phyloP scores from a whole-genome alignment of 2,329 filamentous ascomycete species.

The Coccinonectria pachysandricola region DNA sequence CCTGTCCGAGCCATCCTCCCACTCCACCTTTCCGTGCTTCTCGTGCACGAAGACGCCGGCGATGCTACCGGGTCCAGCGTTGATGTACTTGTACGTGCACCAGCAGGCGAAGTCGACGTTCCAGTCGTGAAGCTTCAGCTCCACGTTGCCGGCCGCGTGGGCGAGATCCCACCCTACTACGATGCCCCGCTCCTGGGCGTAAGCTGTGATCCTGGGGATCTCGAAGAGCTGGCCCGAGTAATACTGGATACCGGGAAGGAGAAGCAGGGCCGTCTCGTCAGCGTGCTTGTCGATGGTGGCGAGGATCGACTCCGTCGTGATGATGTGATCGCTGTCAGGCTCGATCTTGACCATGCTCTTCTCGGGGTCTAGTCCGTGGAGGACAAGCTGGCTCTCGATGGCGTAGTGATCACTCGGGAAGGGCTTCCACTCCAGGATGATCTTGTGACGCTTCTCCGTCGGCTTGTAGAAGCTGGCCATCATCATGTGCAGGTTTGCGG shows the following conservation, averaged over 20 bases:
- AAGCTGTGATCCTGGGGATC: conserved; percentile 65
- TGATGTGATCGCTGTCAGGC: conserved; percentile 47
- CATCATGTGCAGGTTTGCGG: conserved; percentile 68
- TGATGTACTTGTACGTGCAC: conserved; percentile 95
- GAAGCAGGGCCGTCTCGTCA: conserved; percentile 59
- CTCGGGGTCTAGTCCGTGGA: conserved; percentile 56
- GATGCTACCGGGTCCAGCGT: conserved; percentile 73
- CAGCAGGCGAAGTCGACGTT: conserved; percentile 83
- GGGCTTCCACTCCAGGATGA: conserved; percentile 81
- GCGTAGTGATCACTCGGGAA: conserved; percentile 86
- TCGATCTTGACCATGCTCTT: conserved; percentile 66
- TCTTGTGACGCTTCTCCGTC: conserved; percentile 55
- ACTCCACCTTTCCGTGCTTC: conserved; percentile 50
- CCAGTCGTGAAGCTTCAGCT: conserved; percentile 74
- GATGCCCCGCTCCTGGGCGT: conserved; percentile 63
- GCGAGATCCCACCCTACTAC: conserved; percentile 81
- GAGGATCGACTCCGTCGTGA: conserved; percentile 63
- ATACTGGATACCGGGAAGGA: conserved; percentile 83
- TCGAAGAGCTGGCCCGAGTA: conserved; percentile 87
- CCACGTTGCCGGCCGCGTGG: conserved; percentile 77
- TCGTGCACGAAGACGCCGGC: conserved; percentile 75
- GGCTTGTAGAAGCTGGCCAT: conserved; percentile 79
- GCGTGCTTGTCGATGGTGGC: conserved; percentile 65
- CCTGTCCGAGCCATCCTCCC: conserved; percentile 23
- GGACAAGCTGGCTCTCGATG: conserved; percentile 67